Evolutionary conservation across 139 green algal species (phyloP), one percentile per base, ranked within the genome.

Genomic region (Penium margaritaceum): DNA sequence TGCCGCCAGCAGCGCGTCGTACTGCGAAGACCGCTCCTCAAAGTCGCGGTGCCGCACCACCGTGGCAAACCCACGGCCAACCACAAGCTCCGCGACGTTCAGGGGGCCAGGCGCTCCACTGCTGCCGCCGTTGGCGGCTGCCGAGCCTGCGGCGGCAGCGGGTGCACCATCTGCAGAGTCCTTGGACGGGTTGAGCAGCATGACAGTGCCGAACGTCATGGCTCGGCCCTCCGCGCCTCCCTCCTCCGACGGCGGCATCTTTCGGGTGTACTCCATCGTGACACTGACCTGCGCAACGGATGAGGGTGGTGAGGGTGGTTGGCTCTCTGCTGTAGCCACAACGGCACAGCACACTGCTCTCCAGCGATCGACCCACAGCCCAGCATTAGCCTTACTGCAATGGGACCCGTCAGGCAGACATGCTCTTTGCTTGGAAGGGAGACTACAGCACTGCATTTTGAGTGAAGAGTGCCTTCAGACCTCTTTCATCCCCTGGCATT

Each of bases 231-330:
- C 69, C 27, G 69, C 57, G 21, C 32, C 54, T 33, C 71, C 62
- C 17, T 65, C 69, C 14, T 63, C 62, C 39, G 35, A 43, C 21
- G 38, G 37, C 9, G 63, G 68, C 12, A 96, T 86, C 83, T 94
- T 96, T 44, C 91, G 86, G 1, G 74, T 94, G 88, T 96, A 97
- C 80, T 97, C 93, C 87, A 96, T 91, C 65, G 81, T 87, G 1
- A 97, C 90, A 0, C 74, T 70, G 30, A 96, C 90, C 76, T 91
- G 72, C 24, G 7, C n/a, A n/a, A n/a, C n/a, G n/a, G n/a, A n/a
- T n/a, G n/a, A n/a, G n/a, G n/a, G n/a, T n/a, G n/a, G n/a, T n/a
- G n/a, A n/a, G n/a, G n/a, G n/a, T n/a, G n/a, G n/a, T n/a, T n/a
- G n/a, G n/a, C n/a, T n/a, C n/a, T n/a, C n/a, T n/a, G n/a, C n/a